phyloP scores from a whole-genome alignment of 306 rosid genomes.

The Vigna reflexopilosa region DNA sequence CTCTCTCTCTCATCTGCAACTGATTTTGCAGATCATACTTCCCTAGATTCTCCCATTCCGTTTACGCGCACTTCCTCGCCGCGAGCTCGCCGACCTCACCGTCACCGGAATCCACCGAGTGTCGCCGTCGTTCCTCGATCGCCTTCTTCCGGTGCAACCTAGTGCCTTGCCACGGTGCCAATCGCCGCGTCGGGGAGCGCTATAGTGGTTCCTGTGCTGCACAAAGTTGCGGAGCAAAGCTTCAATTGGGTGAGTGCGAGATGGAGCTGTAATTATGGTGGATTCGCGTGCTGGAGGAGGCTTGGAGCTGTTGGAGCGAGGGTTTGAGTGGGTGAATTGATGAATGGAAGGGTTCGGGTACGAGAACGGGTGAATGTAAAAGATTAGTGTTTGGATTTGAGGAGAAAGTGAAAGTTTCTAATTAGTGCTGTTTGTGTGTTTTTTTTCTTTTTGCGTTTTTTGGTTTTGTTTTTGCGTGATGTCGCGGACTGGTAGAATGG shows the following conservation, averaged over 20 bases:
- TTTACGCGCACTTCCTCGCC: conserved; percentile 63
- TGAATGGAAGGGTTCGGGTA: conserved; percentile 76
- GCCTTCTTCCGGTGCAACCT: conserved; percentile 46
- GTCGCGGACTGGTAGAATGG: conserved; percentile 80
- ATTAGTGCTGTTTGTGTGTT: conserved; percentile 35
- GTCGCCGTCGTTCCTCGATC: conserved; percentile 46
- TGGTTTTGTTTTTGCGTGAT: conserved; percentile 45
- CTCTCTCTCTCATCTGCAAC: conserved; percentile 62
- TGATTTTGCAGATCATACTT: conserved; percentile 70
- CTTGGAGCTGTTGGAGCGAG: conserved; percentile 51
- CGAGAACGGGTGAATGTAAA: conserved; percentile 61
- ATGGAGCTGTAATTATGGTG: conserved; percentile 61
- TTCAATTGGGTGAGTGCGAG: conserved; percentile 38
- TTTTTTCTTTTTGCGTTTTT: conserved; percentile 11
- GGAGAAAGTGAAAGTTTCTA: conserved; percentile 48
- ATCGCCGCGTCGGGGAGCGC: conserved; percentile 21
- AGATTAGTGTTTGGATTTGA: conserved; percentile 59
- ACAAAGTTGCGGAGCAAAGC: conserved; percentile 45
- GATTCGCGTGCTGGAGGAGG: conserved; percentile 59
- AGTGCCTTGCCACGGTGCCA: conserved; percentile 20
- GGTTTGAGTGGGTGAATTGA: conserved; percentile 54
- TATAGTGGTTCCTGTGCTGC: background rate
- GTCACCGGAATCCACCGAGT: conserved; percentile 57
- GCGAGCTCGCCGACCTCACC: conserved; percentile 54
- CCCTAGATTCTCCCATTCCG: conserved; percentile 61